These are phyloP conservation scores for Oryza brachyantha DNA, from an alignment of 176 grass and related monocot genomes.

Conservation along the genomic window DNA sequence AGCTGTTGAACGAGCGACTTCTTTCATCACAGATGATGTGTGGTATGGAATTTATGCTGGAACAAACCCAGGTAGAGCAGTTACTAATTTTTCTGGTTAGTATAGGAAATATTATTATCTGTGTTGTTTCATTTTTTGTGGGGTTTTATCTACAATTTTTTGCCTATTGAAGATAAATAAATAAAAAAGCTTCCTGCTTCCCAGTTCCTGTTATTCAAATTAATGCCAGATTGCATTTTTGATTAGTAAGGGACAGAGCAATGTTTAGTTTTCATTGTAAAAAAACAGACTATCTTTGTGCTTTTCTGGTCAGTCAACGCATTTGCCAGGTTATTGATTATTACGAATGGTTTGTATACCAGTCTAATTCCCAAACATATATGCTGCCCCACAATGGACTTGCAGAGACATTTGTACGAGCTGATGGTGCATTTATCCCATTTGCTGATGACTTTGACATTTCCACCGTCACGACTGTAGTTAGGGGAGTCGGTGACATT, in stretches of 20 bases:
- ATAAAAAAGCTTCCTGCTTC: slow-evolving; percentile 1
- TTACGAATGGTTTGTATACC: slow-evolving; percentile 21
- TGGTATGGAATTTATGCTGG: slow-evolving; percentile 99
- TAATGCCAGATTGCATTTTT: slow-evolving; percentile 1
- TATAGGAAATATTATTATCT: slow-evolving; percentile 14
- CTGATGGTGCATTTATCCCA: slow-evolving; percentile 90
- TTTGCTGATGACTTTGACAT: slow-evolving; percentile 89
- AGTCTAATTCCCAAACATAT: slow-evolving; percentile 61
- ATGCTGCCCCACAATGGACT: slow-evolving; percentile 30
- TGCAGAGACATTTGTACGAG: slow-evolving; percentile 98
- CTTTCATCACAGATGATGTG: slow-evolving; percentile 97
- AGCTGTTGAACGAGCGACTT: slow-evolving; percentile 95
- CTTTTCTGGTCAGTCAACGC: background rate
- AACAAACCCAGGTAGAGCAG: slow-evolving; percentile 91
- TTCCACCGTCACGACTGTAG: slow-evolving; percentile 68
- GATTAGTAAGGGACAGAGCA: background rate
- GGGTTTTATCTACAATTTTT: background rate
- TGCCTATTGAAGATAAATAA: background rate
- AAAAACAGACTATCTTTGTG: slow-evolving; percentile 1
- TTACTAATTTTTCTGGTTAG: slow-evolving; percentile 34
- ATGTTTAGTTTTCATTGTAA: background rate
- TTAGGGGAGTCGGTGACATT: slow-evolving; percentile 79
- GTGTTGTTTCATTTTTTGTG: background rate
- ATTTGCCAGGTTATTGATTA: background rate
- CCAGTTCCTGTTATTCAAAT: background rate